Evolutionary conservation across 108 stramenopile species (phyloP).

Genomic region (Cyclotella choctawhatcheeana): DNA sequence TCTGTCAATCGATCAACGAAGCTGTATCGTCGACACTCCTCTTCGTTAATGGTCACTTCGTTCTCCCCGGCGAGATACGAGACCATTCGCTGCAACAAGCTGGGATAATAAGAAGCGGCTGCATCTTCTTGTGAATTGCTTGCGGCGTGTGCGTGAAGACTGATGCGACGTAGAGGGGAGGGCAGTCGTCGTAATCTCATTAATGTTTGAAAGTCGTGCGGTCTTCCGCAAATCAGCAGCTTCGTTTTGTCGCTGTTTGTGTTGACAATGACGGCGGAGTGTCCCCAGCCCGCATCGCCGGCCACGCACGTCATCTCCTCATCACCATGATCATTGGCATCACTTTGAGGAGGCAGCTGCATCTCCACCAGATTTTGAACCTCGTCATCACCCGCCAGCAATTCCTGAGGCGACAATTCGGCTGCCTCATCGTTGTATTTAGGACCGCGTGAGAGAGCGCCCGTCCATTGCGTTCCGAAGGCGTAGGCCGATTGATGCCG

Average conservation of each 20-base stretch:
- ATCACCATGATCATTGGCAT: slow-evolving; percentile 1
- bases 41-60: slow-evolving; percentile 38
- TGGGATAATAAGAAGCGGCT: background rate
- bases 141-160: slow-evolving; percentile 5
- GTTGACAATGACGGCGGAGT: slow-evolving; percentile 58
- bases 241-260: slow-evolving; percentile 19
- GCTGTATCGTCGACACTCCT: slow-evolving; percentile 34
- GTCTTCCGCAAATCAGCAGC: slow-evolving; percentile 72
- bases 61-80: slow-evolving; percentile 43
- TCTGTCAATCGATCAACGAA: slow-evolving; percentile 28
- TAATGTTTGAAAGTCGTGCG: slow-evolving; percentile 80
- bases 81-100: slow-evolving; percentile 29
- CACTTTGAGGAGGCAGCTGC: slow-evolving; percentile 3
- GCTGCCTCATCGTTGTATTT: slow-evolving; percentile 29
- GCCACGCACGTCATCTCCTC: slow-evolving; percentile 40
- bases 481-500: slow-evolving; percentile 59
- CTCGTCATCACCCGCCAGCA: slow-evolving; percentile 30
- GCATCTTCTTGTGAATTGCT: slow-evolving; percentile 6
- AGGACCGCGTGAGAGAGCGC: slow-evolving; percentile 62
- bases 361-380: slow-evolving; percentile 26
- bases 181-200: slow-evolving; percentile 78
- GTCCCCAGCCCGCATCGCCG: slow-evolving; percentile 79
- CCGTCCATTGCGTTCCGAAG: slow-evolving; percentile 82
- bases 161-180: slow-evolving; percentile 37
- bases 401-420: slow-evolving; percentile 67